Percentiles rank a stretch among this genome's conserved stretches.
Conservation (phyloP, 2,329 filamentous ascomycete genomes). For the Penicillium sp. region DNA sequence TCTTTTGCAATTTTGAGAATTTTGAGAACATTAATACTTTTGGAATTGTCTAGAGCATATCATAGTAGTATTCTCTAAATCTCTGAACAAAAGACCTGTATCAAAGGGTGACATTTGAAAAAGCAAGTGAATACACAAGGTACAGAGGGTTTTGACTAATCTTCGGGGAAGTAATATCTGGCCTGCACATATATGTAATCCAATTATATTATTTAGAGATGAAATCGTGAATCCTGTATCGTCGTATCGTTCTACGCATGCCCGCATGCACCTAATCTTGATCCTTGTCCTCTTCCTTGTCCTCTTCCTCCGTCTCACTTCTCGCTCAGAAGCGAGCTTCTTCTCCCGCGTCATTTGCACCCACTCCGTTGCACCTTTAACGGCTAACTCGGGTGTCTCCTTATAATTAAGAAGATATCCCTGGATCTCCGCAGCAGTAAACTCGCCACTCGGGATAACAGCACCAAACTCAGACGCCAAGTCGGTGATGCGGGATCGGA, state of each 20-base stretch:
- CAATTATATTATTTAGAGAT: background rate
- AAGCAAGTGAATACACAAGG: too few relatives aligned
- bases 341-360: conserved; percentile 28
- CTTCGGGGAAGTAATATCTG: background rate
- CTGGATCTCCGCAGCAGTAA: conserved; percentile 45
- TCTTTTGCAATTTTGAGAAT: background rate
- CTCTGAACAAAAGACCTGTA: background rate
- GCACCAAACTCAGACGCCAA: conserved; percentile 36
- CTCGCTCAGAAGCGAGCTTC: conserved; percentile 21
- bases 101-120: background rate
- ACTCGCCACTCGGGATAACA: conserved; percentile 33
- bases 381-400: conserved; percentile 32
- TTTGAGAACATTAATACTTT: background rate
- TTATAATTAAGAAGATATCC: conserved; percentile 42
- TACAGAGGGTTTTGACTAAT: background rate
- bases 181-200: background rate
- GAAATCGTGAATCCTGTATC: background rate
- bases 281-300: conserved; percentile 4
- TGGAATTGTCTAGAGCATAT: background rate
- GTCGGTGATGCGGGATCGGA: conserved; percentile 21
- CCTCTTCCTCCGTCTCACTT: conserved; percentile 4
- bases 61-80: fast-evolving
- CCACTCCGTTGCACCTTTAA: conserved; percentile 35
- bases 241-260: background rate
- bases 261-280: background rate